Percentiles rank a stretch among this genome's conserved stretches.
Conservation (phyloP, 2,329 filamentous ascomycete genomes). For the Didymosphaeria variabile region DNA sequence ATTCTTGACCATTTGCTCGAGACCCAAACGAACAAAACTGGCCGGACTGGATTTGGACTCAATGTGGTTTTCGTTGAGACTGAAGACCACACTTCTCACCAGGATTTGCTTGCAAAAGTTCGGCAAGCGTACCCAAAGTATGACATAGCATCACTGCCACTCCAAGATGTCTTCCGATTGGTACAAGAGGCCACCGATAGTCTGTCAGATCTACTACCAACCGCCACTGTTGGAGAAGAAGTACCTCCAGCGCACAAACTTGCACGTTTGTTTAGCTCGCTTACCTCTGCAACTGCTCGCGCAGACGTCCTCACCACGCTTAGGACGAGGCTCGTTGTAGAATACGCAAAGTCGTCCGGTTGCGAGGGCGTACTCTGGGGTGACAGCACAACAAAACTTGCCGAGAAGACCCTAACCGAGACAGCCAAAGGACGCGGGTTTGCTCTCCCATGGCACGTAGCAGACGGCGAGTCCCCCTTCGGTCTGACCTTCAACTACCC, state of each 20-base stretch:
- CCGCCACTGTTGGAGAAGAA: background rate
- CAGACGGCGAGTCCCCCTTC: slow-evolving; percentile 73
- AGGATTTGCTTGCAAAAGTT: slow-evolving; percentile 47
- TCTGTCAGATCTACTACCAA: slow-evolving; percentile 32
- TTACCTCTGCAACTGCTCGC: slow-evolving; percentile 78
- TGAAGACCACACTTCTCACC: slow-evolving; percentile 38
- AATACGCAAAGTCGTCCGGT: slow-evolving; percentile 55
- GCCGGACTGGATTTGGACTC: slow-evolving; percentile 73
- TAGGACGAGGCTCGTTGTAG: slow-evolving; percentile 74
- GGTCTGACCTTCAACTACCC: slow-evolving; percentile 77
- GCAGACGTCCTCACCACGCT: slow-evolving; percentile 78
- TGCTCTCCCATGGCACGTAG: slow-evolving; percentile 80
- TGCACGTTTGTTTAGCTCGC: slow-evolving; percentile 65
- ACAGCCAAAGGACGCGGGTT: slow-evolving; percentile 92
- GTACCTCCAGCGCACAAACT: slow-evolving; percentile 41
- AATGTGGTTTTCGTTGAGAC: slow-evolving; percentile 61
- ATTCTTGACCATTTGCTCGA: slow-evolving; percentile 75
- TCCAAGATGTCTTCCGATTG: slow-evolving; percentile 64
- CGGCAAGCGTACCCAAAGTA: slow-evolving; percentile 72
- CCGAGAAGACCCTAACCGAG: slow-evolving; percentile 84
- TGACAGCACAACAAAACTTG: slow-evolving; percentile 86
- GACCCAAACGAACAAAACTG: slow-evolving; percentile 70
- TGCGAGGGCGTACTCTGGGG: slow-evolving; percentile 82
- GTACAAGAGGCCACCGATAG: slow-evolving; percentile 29
- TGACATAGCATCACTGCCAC: slow-evolving; percentile 67